Percentiles rank a stretch among this genome's conserved stretches.
These are phyloP conservation scores for Sphagnum contortum DNA, from an alignment of 225 moss, liverwort and hornwort genomes.

Conservation along the genomic window DNA sequence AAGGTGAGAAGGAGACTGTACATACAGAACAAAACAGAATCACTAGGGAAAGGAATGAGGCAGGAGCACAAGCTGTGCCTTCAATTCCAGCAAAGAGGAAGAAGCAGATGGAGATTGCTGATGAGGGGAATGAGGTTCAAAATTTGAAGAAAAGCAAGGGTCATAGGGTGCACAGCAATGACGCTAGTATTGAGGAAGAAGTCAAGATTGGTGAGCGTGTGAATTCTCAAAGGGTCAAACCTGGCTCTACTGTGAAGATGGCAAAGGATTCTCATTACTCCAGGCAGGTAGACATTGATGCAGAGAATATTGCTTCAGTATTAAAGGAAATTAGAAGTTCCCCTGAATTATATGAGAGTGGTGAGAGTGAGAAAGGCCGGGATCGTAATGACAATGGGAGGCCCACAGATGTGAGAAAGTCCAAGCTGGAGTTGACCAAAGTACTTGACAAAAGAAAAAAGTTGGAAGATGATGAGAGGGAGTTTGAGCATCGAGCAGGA, in stretches of 20 bases:
- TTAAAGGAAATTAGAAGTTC: conserved; percentile 22
- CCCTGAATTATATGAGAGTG: conserved; percentile 28
- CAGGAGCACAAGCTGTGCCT: conserved; percentile 3
- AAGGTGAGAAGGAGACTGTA: conserved; percentile 12
- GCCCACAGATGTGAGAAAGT: too few relatives aligned
- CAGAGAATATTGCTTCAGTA: conserved; percentile 35
- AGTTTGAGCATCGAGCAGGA: conserved; percentile 44
- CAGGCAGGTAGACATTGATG: conserved; percentile 33
- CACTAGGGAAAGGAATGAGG: conserved; percentile 23
- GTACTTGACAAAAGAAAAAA: too few relatives aligned
- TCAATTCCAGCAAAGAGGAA: conserved; percentile 50
- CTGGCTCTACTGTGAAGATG: conserved; percentile 40
- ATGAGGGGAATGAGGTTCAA: conserved; percentile 26
- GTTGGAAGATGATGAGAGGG: conserved; percentile 52
- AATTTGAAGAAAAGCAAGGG: conserved; percentile 46
- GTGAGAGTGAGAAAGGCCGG: conserved; percentile 38
- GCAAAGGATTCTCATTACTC: conserved; percentile 34
- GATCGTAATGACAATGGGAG: conserved; percentile 24
- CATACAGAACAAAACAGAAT: conserved; percentile 29
- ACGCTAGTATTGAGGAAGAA: conserved; percentile 24
- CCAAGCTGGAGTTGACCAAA: too few relatives aligned
- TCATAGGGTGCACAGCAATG: conserved; percentile 39
- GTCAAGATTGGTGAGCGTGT: conserved; percentile 24
- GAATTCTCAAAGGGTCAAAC: conserved; percentile 31
- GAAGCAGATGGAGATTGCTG: conserved; percentile 24